Evolutionary conservation across 495 filamentous ascomycete genomes (phyloP), one percentile per base, ranked within the genome.

Genomic region (Xylaria bambusicola): DNA sequence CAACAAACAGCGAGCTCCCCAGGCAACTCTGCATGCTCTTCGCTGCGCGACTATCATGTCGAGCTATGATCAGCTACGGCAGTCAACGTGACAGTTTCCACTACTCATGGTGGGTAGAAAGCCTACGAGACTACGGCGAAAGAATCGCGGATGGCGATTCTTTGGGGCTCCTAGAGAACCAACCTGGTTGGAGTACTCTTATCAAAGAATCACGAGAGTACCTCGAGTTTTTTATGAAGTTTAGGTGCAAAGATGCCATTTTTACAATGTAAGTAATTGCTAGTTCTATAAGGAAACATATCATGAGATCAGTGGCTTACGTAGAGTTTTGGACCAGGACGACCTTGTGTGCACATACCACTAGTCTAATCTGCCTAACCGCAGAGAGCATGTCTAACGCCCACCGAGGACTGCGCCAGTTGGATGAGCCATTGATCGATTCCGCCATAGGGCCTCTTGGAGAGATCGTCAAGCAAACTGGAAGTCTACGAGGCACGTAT

Each of bases 11-110:
- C 1, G 52, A 29, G 33, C 38, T 61, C 2, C 35, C 18, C 9
- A 52, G 50, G 21, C 52, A 45, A 36, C 49, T 61, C 52, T 55
- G 49, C n/a, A 47, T 61, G 31, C 41, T 57, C 10, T 52, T 56
- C 18, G 41, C 38, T 2, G 46, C 49, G 21, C 36, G 42, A n/a
- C 44, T 61, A 1, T 33, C 41, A 1, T 47, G 58, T 26, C 24
- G 36, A n/a, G 40, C 17, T 3, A 33, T 57, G 5, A 38, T 61
- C 2, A 31, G 35, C 15, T 41, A 52, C 9, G 50, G 50, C 7
- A 48, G 23, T 10, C 15, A 9, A 1, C 40, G 17, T 5, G 45
- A 52, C 35, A 52, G 21, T 5, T 52, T 17, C 27, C 50, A 52
- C n/a, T 41, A 27, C 18, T 52, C 50, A 10, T 26, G 40, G 0